Conservation (phyloP, 2,329 filamentous ascomycete genomes). For the Talaromyces sp. region DNA sequence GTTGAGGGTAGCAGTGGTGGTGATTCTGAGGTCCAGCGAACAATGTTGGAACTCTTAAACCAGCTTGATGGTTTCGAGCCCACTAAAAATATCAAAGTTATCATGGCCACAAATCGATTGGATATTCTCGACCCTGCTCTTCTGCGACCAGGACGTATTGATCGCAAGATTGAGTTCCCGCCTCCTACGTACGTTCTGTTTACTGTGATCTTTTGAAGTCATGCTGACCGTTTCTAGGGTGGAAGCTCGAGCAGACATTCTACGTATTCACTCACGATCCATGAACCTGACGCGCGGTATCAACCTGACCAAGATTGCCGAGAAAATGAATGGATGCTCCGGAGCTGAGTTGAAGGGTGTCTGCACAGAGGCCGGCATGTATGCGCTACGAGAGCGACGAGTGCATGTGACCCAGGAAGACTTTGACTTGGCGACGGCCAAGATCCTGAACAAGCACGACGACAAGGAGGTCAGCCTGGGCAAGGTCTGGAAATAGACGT, state of each 20-base stretch:
- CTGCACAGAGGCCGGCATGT: conserved; percentile 98
- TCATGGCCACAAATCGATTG: conserved; percentile 98
- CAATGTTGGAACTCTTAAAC: conserved; percentile 97
- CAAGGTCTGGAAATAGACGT: conserved; percentile 73
- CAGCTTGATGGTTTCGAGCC: conserved; percentile 98
- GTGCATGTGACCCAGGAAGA: conserved; percentile 99
- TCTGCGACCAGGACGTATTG: conserved; percentile 92
- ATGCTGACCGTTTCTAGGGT: conserved; percentile 47
- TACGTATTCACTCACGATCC: conserved; percentile 93
- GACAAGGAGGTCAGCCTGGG: conserved; percentile 92
- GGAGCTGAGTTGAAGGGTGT: conserved; percentile 98
- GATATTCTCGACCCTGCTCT: conserved; percentile 96
- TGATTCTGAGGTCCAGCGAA: conserved; percentile 96
- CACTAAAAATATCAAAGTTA: conserved; percentile 99
- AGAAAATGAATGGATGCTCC: conserved; percentile 99
- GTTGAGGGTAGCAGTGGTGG: conserved; percentile 93
- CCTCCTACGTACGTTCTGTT: conserved; percentile 65
- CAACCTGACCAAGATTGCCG: conserved; percentile 95
- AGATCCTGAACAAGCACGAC: conserved; percentile 99
- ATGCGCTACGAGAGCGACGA: conserved; percentile 86
- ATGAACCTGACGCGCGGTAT: conserved; percentile 99
- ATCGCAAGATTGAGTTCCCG: conserved; percentile 98
- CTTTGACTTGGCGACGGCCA: conserved; percentile 96
- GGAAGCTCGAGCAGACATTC: conserved; percentile 93
- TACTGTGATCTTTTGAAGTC: conserved; percentile 19